Percentiles rank a stretch among this genome's conserved stretches.
phyloP scores from a whole-genome alignment of 73 alveolate species.

The Paramecium caudatum region DNA sequence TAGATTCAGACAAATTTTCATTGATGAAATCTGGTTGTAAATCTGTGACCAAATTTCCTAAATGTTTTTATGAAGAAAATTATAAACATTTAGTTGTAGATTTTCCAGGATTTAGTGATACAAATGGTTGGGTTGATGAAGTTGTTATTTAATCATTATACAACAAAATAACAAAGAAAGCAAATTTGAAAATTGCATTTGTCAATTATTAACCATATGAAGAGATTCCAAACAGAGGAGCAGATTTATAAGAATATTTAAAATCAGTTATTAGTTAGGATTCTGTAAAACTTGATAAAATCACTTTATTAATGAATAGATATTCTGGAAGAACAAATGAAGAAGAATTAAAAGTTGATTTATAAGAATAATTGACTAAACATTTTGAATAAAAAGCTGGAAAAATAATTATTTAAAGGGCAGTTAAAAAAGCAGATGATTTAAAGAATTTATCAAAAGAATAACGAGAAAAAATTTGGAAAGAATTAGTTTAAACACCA shows the following conservation, averaged over 20 bases:
- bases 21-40: not conserved
- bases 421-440: not conserved
- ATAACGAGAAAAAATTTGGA: not conserved
- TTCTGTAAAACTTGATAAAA: not conserved
- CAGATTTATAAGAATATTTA: not conserved
- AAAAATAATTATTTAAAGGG: not conserved
- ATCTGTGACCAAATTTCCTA: not conserved
- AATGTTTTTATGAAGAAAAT: not conserved
- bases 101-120: constrained; percentile 34
- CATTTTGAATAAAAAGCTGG: not conserved
- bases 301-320: not conserved
- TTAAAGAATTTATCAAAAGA: not conserved
- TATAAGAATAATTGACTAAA: not conserved
- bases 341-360: not conserved
- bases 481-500: not conserved
- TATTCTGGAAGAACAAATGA: not conserved
- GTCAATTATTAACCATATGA: not conserved
- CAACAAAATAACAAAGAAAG: not conserved
- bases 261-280: not conserved
- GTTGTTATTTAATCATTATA: not conserved
- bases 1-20: not conserved
- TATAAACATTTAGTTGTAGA: not conserved
- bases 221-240: not conserved
- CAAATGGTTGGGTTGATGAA: not conserved
- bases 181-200: not conserved